Evolutionary conservation across 2,329 filamentous ascomycete genomes (phyloP).

Genomic region (Claviceps africana): DNA sequence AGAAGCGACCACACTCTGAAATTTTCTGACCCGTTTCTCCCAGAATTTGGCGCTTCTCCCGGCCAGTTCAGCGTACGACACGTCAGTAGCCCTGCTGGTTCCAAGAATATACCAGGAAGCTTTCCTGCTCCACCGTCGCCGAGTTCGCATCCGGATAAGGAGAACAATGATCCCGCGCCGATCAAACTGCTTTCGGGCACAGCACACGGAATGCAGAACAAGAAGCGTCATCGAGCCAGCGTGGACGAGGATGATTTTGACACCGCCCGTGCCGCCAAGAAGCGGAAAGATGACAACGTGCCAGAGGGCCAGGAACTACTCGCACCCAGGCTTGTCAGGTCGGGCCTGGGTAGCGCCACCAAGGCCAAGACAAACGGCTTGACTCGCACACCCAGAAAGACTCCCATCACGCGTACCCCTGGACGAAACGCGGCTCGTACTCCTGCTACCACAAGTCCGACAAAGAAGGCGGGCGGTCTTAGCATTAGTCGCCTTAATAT

Average conservation of each 20-base stretch:
- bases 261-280: conserved; percentile 40
- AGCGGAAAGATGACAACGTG: conserved; percentile 36
- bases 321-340: conserved; percentile 30
- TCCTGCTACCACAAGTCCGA: conserved; percentile 25
- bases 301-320: conserved; percentile 39
- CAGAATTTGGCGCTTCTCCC: conserved; percentile 41
- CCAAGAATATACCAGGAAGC: conserved; percentile 38
- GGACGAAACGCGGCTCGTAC: conserved; percentile 10
- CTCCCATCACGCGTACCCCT: conserved; percentile 7
- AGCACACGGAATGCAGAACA: conserved; percentile 49
- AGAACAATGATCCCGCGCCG: conserved; percentile 33
- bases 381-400: conserved; percentile 14
- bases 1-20: conserved; percentile 51
- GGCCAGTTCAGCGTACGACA: conserved; percentile 49
- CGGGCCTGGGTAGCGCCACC: conserved; percentile 19
- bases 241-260: conserved; percentile 42
- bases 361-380: conserved; percentile 27
- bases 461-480: conserved; percentile 38
- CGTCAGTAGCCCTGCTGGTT: conserved; percentile 37
- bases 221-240: conserved; percentile 48
- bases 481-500: conserved; percentile 47
- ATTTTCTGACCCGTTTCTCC: conserved; percentile 33
- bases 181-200: conserved; percentile 29
- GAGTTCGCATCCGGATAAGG: conserved; percentile 34
- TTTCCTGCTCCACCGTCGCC: conserved; percentile 29